Evolutionary conservation across 305 asterid genomes (phyloP).

Genomic region (Plantago rigida): DNA sequence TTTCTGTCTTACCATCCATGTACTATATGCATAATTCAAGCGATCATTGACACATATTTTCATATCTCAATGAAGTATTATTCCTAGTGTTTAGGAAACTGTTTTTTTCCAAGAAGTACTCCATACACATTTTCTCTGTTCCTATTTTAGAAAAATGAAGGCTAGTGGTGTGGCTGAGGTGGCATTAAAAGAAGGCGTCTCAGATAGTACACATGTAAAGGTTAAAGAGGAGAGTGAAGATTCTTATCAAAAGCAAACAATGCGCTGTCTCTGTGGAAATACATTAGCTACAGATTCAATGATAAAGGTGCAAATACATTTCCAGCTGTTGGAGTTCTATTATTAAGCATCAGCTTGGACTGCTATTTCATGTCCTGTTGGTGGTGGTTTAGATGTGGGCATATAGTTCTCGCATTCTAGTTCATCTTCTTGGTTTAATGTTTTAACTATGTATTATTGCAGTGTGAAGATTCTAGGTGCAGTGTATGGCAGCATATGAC

Average conservation of each 20-base stretch:
- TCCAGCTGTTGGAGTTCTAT: constrained; percentile 18
- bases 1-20: too few species aligned
- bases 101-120: too few species aligned
- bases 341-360: constrained; percentile 12
- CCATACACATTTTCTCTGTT: constrained; percentile 20
- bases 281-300: constrained; percentile 58
- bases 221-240: constrained; percentile 61
- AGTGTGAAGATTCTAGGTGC: constrained; percentile 92
- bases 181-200: constrained; percentile 59
- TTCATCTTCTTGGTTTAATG: constrained; percentile 5
- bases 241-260: constrained; percentile 51
- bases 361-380: constrained; percentile 10
- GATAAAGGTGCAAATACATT: constrained; percentile 52
- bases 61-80: too few species aligned
- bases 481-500: constrained; percentile 86
- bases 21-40: too few species aligned
- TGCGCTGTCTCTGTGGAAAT: constrained; percentile 86
- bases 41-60: too few species aligned
- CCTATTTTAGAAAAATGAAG: constrained; percentile 74
- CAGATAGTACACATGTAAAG: constrained; percentile 50
- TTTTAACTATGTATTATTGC: constrained; percentile 30
- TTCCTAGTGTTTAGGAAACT: too few species aligned
- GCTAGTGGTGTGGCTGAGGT: constrained; percentile 64
- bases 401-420: constrained; percentile 10
- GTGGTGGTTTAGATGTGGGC: constrained; percentile 13